These are phyloP conservation scores for Ambrosia hybrid DNA, from an alignment of 140 eudicot species.

Conservation along the genomic window DNA sequence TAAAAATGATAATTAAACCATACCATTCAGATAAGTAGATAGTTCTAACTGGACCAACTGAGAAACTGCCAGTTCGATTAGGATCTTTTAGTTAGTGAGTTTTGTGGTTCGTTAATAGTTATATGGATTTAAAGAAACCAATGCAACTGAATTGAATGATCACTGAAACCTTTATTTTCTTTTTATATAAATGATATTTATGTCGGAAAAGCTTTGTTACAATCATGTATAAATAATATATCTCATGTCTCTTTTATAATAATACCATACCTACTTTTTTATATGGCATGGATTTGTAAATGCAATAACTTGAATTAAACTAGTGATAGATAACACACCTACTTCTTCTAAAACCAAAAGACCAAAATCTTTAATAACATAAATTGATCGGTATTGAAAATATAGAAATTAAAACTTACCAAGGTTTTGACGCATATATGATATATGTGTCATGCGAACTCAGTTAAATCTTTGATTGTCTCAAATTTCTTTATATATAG, in stretches of 20 bases:
- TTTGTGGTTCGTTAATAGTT: background rate
- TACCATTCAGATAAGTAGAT: no score
- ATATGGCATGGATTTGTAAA: background rate
- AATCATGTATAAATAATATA: no score
- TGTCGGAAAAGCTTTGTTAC: background rate
- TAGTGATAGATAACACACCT: no score
- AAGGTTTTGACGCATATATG: no score
- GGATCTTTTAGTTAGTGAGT: background rate
- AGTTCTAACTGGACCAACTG: background rate
- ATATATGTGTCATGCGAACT: no score
- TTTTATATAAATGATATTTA: no score
- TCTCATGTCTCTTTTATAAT: background rate
- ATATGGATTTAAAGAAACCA: background rate
- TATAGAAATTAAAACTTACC: no score
- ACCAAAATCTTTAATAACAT: no score
- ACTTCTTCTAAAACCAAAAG: no score
- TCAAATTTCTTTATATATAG: background rate
- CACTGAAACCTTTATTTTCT: background rate
- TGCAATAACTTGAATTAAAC: background rate
- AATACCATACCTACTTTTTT: no score
- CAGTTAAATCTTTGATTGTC: background rate
- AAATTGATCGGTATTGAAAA: no score
- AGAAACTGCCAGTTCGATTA: background rate
- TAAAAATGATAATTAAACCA: background rate
- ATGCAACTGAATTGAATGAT: no score